Evolutionary conservation across 129 eudicot genomes (phyloP).

Genomic region (Deinandra increscens): DNA sequence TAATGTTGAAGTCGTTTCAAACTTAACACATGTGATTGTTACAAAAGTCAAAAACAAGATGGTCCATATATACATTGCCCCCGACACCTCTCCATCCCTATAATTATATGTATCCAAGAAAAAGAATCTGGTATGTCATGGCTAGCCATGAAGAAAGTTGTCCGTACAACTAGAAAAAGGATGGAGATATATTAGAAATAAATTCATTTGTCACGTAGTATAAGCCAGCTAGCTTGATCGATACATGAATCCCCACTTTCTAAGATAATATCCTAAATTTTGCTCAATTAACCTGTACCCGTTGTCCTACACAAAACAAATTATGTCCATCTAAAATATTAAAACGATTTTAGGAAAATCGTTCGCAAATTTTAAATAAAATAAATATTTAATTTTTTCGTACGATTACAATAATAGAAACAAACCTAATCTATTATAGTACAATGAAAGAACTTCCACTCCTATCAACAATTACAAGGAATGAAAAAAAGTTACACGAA

Average conservation of each 20-base stretch:
- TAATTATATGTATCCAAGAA: slow-evolving; percentile 28
- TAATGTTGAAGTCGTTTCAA: slow-evolving; percentile 14
- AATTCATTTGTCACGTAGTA: slow-evolving; percentile 16
- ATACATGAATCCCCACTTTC: slow-evolving; percentile 22
- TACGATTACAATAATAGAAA: too few relatives aligned
- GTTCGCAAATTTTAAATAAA: too few relatives aligned
- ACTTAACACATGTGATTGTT: slow-evolving; percentile 32
- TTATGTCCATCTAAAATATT: neutral
- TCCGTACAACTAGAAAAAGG: slow-evolving; percentile 26
- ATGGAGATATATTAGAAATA: neutral
- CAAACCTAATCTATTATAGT: too few relatives aligned
- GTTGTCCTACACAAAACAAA: slow-evolving; percentile 8
- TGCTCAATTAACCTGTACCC: neutral
- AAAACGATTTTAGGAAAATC: too few relatives aligned
- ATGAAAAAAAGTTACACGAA: too few relatives aligned
- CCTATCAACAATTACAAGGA: too few relatives aligned
- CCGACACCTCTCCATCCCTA: slow-evolving; percentile 34
- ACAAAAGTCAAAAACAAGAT: slow-evolving; percentile 33
- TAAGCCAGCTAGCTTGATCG: slow-evolving; percentile 6
- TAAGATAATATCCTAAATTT: slow-evolving; percentile 17
- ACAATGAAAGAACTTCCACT: too few relatives aligned
- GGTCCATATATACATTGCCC: too few relatives aligned
- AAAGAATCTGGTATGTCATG: slow-evolving; percentile 29
- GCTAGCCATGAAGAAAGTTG: slow-evolving; percentile 32
- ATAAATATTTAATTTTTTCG: too few relatives aligned